phyloP scores from a whole-genome alignment of 306 rosid species.

The Crataegus laevigata region DNA sequence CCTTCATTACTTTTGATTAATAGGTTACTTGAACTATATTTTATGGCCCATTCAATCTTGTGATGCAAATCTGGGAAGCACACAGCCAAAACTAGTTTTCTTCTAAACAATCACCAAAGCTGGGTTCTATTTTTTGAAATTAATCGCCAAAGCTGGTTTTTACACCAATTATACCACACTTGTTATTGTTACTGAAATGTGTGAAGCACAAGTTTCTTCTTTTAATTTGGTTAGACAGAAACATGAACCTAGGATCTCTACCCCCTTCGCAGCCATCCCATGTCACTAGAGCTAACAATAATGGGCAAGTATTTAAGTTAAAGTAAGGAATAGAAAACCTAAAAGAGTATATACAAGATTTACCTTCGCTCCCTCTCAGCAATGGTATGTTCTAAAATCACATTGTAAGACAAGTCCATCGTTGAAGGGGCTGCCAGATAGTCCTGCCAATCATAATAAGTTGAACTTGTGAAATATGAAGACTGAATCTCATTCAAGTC shows the following conservation, averaged over 20 bases:
- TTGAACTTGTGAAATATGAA: conserved; percentile 23
- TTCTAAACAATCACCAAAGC: background rate
- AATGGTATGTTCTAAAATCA: conserved; percentile 90
- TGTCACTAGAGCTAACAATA: background rate
- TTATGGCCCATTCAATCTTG: background rate
- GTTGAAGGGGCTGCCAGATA: conserved; percentile 77
- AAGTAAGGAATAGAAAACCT: background rate
- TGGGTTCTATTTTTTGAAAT: background rate
- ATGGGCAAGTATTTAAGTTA: background rate
- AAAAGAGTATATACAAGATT: conserved; percentile 4
- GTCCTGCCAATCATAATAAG: conserved; percentile 58
- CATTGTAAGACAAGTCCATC: conserved; percentile 83
- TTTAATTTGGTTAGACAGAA: background rate
- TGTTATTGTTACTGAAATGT: background rate
- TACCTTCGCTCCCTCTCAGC: conserved; percentile 99
- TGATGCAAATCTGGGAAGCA: background rate
- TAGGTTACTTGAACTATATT: background rate
- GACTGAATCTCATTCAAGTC: background rate
- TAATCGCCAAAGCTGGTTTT: background rate
- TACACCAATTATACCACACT: background rate
- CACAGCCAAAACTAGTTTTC: background rate
- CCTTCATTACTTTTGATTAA: background rate
- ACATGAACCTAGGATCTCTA: background rate
- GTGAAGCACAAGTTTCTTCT: background rate
- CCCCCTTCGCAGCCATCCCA: background rate